Base-by-base conservation (phyloP, 441 rosid species). In the Corymbia calophylla region DNA sequence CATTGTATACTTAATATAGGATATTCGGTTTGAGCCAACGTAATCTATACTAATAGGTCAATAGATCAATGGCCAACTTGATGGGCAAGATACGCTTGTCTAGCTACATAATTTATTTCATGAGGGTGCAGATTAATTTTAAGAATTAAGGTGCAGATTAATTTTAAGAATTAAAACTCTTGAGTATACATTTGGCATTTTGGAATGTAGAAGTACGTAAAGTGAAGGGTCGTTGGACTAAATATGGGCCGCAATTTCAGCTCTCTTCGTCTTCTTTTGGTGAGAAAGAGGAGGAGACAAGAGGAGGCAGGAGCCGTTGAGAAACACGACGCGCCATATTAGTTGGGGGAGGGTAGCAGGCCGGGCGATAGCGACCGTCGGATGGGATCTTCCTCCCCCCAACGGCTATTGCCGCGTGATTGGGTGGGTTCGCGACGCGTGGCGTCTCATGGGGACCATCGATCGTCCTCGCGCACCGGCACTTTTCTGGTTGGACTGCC, bases 381-480 rank as follows among this genome's bases (percentile, higher is more conserved):
- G 93, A 86, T 77, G 21, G 82, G 29, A 73, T 70, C 49, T 73
- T 86, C 6, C 44, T 39, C 44, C 44, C 21, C 27, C 17, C 82
- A 89, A 92, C 92, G 94, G 91, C 91, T 91, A 16, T 85, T 32
- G 19, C 51, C 47, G 87, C 91, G 88, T 88, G 88, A 90, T 81
- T 54, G 54, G 54, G 88, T 88, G 91, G 91, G 48, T 25, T 47
- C 19, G 15, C 49, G 87, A 89, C 94, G 88, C 91, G 62, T 92
- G 94, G 87, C 23, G 51, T 23, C 6, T 35, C 6, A 5, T 39
- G 44, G 44, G 44, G 44, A 21, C 17, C 3, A 25, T 73, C 15
- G 13, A 0, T 21, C n/a, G n/a, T 16, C 25, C 5, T 56, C 39
- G 9, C 81, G 19, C 4, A 27, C 81, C 12, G 4, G 81, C 81